Conservation (phyloP, 495 filamentous ascomycete species). For the Penicillium angulare region DNA sequence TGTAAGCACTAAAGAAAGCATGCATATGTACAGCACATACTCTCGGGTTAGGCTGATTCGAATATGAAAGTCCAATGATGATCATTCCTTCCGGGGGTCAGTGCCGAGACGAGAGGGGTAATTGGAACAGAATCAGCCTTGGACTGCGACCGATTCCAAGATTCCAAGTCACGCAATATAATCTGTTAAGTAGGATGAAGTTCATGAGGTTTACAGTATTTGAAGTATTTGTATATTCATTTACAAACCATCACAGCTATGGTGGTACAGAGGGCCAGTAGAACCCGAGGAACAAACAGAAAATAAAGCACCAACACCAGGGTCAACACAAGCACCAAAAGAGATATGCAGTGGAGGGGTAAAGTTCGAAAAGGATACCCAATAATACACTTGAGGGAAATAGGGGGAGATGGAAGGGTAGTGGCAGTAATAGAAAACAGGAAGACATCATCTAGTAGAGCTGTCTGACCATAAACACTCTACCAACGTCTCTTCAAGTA, state of each 20-base stretch:
- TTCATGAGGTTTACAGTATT: too few relatives aligned
- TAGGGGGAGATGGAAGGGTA: constrained; percentile 9
- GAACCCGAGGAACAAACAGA: constrained; percentile 20
- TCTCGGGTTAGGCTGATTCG: too few relatives aligned
- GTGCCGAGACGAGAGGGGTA: too few relatives aligned
- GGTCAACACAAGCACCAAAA: constrained; percentile 29
- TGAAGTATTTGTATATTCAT: constrained; percentile 22
- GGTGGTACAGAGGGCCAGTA: constrained; percentile 22
- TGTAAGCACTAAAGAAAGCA: too few relatives aligned
- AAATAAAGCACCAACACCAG: constrained; percentile 30
- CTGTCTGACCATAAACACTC: constrained; percentile 4
- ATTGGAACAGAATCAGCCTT: too few relatives aligned
- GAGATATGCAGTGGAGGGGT: constrained; percentile 30
- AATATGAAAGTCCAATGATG: too few relatives aligned
- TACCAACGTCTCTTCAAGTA: constrained; percentile 81
- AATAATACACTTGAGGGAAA: constrained; percentile 40
- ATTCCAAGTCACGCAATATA: neutral
- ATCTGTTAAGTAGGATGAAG: too few relatives aligned
- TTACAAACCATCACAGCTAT: constrained; percentile 31
- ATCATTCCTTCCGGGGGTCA: too few relatives aligned
- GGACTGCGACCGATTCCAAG: too few relatives aligned
- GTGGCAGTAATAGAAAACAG: constrained; percentile 17
- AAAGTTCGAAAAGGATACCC: too few relatives aligned
- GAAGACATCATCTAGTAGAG: constrained; percentile 11
- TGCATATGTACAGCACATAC: too few relatives aligned